Evolutionary conservation across 2,329 filamentous ascomycete genomes (phyloP), one percentile per base, ranked within the genome.

Genomic region (Pestalotiopsis sp.): DNA sequence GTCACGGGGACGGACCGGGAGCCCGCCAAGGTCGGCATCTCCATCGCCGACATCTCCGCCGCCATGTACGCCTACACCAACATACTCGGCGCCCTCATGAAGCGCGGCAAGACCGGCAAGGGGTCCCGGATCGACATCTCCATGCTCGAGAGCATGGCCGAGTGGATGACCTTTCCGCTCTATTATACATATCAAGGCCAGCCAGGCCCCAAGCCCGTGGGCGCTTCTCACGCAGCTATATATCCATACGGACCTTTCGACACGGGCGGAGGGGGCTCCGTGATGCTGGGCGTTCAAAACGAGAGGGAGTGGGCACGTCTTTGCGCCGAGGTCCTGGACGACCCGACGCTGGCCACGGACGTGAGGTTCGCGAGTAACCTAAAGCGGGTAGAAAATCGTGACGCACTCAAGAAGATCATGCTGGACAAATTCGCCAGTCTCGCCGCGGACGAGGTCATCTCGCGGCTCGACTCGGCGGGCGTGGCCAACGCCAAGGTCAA

Each of bases 261-360:
- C 45, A 83, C 85, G 0, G 83, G 83, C 0, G 81, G 82, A 11
- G 82, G 81, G 0, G 80, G 81, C 0, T 81, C 83, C 0, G 86
- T 89, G 14, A 88, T 88, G 84, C 75, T 89, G 4, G 87, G 86
- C 0, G 81, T 89, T 25, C 87, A 89, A 72, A 89, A 89, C 69
- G 86, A 88, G 76, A 79, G 86, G 3, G 87, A 89, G 72, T 88
- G 86, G 86, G 76, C 72, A 1, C 85, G 78, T 5, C 82, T 89
- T 13, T 87, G 85, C 68, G 74, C 75, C 0, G 73, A 80, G 2
- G 85, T 89, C 1, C 76, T 89, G 4, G 78, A 76, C 0, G 77
- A 83, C 59, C 76, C 79, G 0, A 78, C 77, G 0, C 70, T 88
- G 1, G 80, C 81, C 0, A 78, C 77, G 1, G 84, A 89, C 67